phyloP scores from a whole-genome alignment of 257 asterid genomes.

The Haberlea rhodopensis region DNA sequence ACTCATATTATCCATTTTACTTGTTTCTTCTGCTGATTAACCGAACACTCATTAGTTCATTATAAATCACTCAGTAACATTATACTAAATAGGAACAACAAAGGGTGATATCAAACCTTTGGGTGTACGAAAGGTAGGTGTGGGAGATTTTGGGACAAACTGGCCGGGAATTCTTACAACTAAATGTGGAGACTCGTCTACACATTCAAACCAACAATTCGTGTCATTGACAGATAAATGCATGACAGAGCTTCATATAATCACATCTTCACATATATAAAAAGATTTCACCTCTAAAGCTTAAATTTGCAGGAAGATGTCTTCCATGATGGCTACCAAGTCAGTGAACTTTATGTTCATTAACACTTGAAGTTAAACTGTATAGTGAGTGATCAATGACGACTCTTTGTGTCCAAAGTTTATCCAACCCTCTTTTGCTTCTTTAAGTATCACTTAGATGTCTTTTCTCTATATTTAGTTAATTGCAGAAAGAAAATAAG shows the following conservation, averaged over 20 bases:
- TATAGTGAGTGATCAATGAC: no score
- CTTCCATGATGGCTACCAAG: background rate
- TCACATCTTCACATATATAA: background rate
- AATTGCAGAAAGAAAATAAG: no score
- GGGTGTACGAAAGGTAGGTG: constrained; percentile 34
- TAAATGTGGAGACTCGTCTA: constrained; percentile 64
- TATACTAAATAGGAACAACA: constrained; percentile 1
- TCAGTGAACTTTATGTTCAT: no score
- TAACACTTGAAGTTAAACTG: no score
- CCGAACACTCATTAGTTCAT: constrained; percentile 1
- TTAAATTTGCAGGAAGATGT: background rate
- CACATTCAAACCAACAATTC: constrained; percentile 21
- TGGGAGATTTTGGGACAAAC: constrained; percentile 52
- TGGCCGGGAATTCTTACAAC: constrained; percentile 64
- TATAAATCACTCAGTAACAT: background rate
- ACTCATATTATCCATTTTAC: constrained; percentile 31
- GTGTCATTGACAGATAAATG: background rate
- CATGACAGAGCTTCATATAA: background rate
- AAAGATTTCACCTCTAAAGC: background rate
- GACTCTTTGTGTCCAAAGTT: no score
- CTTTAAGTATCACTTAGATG: no score
- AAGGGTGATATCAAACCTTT: constrained; percentile 42
- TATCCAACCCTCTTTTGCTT: no score
- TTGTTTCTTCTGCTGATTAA: constrained; percentile 36
- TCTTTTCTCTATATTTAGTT: no score